These are phyloP conservation scores for Sapria himalayana DNA, from an alignment of 345 rosid species.

Conservation along the genomic window DNA sequence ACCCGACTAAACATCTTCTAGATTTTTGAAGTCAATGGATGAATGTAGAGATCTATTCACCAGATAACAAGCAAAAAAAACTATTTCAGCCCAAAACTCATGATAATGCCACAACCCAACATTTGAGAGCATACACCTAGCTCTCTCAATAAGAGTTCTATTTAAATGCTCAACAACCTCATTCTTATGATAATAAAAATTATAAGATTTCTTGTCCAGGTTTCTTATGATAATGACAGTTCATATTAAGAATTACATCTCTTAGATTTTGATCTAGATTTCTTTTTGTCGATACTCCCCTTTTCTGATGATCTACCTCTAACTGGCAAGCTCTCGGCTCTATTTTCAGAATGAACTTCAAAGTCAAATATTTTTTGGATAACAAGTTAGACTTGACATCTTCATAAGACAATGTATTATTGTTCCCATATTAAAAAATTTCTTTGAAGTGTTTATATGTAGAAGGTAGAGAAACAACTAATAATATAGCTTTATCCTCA, in stretches of 20 bases:
- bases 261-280: neutral
- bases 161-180: neutral
- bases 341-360: neutral
- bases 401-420: neutral
- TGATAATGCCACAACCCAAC: neutral
- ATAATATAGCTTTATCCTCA: neutral
- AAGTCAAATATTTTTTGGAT: neutral
- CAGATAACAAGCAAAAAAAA: neutral
- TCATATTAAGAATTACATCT: neutral
- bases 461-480: neutral
- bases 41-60: neutral
- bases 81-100: neutral
- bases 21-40: neutral
- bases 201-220: neutral
- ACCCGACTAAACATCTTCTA: neutral
- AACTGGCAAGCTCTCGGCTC: neutral
- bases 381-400: neutral
- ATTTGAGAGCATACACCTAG: neutral
- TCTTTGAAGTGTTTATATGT: neutral
- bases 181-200: neutral
- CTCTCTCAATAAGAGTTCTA: neutral
- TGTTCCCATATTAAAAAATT: neutral
- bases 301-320: neutral
- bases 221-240: neutral
- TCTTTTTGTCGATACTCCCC: neutral